phyloP scores from a whole-genome alignment of 768 basidiomycete species.

The Trametes gibbosa region DNA sequence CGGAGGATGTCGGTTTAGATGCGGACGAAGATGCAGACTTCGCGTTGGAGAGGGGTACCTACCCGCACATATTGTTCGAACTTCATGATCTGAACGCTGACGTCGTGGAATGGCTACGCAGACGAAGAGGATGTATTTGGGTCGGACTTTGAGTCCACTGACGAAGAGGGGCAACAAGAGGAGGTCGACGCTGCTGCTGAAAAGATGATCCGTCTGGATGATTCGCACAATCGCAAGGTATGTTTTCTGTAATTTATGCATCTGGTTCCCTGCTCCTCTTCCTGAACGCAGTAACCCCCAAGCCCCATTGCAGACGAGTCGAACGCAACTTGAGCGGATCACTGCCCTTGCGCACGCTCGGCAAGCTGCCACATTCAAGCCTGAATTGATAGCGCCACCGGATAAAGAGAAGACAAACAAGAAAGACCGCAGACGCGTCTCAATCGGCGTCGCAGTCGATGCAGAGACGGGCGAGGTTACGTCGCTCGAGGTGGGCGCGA shows the following conservation, averaged over 20 bases:
- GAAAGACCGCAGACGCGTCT: conserved; percentile 47
- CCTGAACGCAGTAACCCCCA: background rate
- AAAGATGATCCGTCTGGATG: conserved; percentile 56
- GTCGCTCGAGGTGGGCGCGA: conserved; percentile 31
- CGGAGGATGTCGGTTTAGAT: conserved; percentile 50
- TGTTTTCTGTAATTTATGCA: no score
- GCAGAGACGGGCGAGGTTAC: conserved; percentile 58
- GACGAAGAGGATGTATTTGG: conserved; percentile 82
- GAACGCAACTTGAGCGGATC: conserved; percentile 56
- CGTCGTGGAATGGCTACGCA: conserved; percentile 24
- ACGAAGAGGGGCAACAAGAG: conserved; percentile 54
- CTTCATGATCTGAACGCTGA: no score
- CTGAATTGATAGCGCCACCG: conserved; percentile 37
- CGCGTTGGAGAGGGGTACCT: conserved; percentile 55
- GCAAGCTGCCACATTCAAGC: conserved; percentile 67
- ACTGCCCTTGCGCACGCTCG: conserved; percentile 67
- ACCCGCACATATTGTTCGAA: no score
- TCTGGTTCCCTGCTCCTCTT: background rate
- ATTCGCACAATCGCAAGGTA: conserved; percentile 52
- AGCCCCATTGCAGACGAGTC: conserved; percentile 43
- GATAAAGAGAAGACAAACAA: conserved; percentile 16
- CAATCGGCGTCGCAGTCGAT: conserved; percentile 52
- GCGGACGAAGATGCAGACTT: conserved; percentile 77
- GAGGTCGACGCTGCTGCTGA: conserved; percentile 57
- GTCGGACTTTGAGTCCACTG: conserved; percentile 84